Evolutionary conservation across 805 yeast species (phyloP).

Genomic region (Spathaspora passalidarum): DNA sequence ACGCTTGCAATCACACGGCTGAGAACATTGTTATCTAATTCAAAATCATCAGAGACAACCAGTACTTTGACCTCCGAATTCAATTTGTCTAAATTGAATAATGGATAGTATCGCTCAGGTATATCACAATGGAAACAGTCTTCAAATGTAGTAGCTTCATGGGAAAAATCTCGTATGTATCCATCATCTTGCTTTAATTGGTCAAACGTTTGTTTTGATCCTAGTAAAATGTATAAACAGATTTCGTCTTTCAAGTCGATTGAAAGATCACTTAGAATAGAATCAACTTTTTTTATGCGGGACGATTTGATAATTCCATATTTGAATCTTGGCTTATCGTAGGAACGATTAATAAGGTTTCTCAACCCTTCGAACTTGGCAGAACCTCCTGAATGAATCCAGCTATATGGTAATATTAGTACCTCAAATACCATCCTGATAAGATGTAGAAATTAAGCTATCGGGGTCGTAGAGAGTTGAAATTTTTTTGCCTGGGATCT

Average conservation of each 20-base stretch:
- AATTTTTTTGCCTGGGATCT: too few species aligned
- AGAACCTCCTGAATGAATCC: conserved; percentile 3
- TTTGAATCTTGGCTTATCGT: conserved; percentile 44
- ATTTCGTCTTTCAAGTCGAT: conserved; percentile 16
- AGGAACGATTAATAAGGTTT: conserved; percentile 47
- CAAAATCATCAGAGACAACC: conserved; percentile 15
- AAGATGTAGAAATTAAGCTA: too few species aligned
- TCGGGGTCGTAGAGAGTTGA: too few species aligned
- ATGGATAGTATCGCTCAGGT: conserved; percentile 17
- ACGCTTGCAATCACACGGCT: conserved; percentile 25
- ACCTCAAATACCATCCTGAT: conserved; percentile 23
- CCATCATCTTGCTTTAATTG: conserved; percentile 21
- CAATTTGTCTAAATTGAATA: conserved; percentile 17
- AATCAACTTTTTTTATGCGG: conserved; percentile 32
- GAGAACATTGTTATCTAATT: conserved; percentile 13
- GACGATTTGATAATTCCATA: conserved; percentile 40
- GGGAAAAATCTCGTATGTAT: conserved; percentile 22
- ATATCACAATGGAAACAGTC: conserved; percentile 24
- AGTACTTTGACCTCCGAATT: conserved; percentile 14
- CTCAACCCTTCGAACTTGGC: conserved; percentile 14
- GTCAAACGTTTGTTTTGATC: conserved; percentile 18
- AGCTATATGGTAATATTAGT: conserved; percentile 4
- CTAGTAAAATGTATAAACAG: conserved; percentile 24
- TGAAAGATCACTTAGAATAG: conserved; percentile 23
- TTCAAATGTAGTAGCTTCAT: conserved; percentile 16